Conservation (phyloP, 2,329 filamentous ascomycete species). For the Aspergillus fructus region DNA sequence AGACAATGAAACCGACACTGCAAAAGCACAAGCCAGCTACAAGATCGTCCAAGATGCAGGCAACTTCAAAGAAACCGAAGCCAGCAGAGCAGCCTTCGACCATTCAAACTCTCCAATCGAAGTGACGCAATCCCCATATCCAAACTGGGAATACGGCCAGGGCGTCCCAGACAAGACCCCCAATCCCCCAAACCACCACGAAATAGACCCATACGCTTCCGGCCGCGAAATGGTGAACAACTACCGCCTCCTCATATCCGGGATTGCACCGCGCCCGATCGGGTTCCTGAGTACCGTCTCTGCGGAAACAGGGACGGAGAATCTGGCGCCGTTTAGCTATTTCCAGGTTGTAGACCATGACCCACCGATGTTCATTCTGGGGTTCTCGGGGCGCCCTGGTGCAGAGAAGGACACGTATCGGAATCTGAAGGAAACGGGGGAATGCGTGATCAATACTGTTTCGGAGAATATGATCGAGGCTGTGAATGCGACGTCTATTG, state of each 20-base stretch:
- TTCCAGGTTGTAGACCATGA: slow-evolving; percentile 82
- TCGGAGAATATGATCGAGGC: slow-evolving; percentile 82
- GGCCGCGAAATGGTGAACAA: slow-evolving; percentile 69
- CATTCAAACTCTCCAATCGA: slow-evolving; percentile 28
- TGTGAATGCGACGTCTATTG: slow-evolving; percentile 74
- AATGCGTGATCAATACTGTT: slow-evolving; percentile 87
- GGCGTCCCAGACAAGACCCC: slow-evolving; percentile 40
- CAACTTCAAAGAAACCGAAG: slow-evolving; percentile 41
- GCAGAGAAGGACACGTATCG: slow-evolving; percentile 74
- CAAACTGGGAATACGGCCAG: slow-evolving; percentile 43
- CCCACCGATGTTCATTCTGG: slow-evolving; percentile 75
- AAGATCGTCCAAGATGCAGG: slow-evolving; percentile 17
- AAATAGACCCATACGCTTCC: slow-evolving; percentile 76
- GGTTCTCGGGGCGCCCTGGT: slow-evolving; percentile 57
- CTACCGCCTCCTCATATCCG: slow-evolving; percentile 91
- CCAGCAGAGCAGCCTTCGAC: slow-evolving; percentile 42
- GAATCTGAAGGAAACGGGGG: slow-evolving; percentile 69
- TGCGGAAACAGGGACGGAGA: slow-evolving; percentile 60
- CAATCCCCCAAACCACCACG: slow-evolving; percentile 54
- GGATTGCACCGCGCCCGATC: slow-evolving; percentile 79
- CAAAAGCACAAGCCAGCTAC: background rate
- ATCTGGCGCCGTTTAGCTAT: slow-evolving; percentile 86
- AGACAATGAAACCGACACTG: too few species aligned
- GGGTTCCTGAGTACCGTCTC: slow-evolving; percentile 60
- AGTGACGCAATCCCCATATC: slow-evolving; percentile 42